Evolutionary conservation across 495 filamentous ascomycete genomes (phyloP), one percentile per base, ranked within the genome.

Genomic region (Hyaloscypha bicolor): DNA sequence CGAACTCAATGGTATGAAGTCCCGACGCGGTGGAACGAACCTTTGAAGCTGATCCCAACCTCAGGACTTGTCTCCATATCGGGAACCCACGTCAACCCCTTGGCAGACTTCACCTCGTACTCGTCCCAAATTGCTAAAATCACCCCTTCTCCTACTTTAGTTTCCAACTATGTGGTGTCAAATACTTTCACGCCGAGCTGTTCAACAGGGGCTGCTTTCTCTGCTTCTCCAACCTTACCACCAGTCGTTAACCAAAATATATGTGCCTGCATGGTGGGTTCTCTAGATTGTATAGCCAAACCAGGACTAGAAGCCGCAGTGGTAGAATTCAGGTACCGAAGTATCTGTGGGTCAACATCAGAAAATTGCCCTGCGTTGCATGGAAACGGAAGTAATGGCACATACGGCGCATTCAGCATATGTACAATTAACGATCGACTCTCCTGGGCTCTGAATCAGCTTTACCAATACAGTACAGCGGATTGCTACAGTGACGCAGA

Each of bases 1-100:
- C 30, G 97, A 97, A 4, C 5, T 25, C 53, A 5, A 56, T 32
- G 53, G 53, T 30, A 55, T 55, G 9, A 29, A 25, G 42, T 19
- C 42, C 9, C 42, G 4, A 4, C 42, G 16, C 16, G 1, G 16
- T 25, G 25, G 25, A 25, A 19, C 16, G 1, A 48, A 48, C 42
- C 4, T 14, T 19, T 16, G 11, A 14, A 16, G 9, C 42, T 48
- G 1, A 48, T 48, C 9, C 16, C 16, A 12, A 19, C 9, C 42
- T 48, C 16, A 48, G 42, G 42, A 3, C 42, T 48, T 19, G 42
- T 48, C 16, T 19, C 9, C 9, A 48, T 12, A 48, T 14, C 42
- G 11, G 42, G 42, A 48, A 16, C 42, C 16, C 16, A 14, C 9
- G 16, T 48, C 16, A 48, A 0, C 16, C 42, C 11, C 4, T 48